Percentiles rank a stretch among this genome's conserved stretches.
These are phyloP conservation scores for Fusarium sulawesiense DNA, from an alignment of 2,329 filamentous ascomycete species.

Conservation along the genomic window DNA sequence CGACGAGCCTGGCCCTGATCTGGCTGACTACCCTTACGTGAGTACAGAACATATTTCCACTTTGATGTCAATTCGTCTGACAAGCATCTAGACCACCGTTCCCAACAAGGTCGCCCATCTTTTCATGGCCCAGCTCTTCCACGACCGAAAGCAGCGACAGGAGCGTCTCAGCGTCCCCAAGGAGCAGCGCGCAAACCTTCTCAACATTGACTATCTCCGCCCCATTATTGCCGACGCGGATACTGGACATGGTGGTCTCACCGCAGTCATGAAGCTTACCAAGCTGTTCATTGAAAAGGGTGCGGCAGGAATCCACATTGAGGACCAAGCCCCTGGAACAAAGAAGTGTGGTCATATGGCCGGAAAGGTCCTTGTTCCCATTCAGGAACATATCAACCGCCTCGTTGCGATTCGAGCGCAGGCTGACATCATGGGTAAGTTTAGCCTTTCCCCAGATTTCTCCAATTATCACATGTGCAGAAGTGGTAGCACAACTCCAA, in stretches of 20 bases:
- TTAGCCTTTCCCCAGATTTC: constrained; percentile 12
- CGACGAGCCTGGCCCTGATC: constrained; percentile 95
- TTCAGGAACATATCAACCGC: constrained; percentile 97
- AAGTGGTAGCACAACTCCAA: background rate
- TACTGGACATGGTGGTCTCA: constrained; percentile 95
- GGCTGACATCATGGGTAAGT: constrained; percentile 94
- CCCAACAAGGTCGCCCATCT: constrained; percentile 98
- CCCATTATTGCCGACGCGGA: constrained; percentile 98
- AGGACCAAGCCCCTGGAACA: constrained; percentile 96
- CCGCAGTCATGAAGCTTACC: constrained; percentile 99
- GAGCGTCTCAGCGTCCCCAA: constrained; percentile 85
- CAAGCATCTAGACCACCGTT: constrained; percentile 83
- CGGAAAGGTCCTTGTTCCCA: constrained; percentile 96
- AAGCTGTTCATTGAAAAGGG: constrained; percentile 98
- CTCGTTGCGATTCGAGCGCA: constrained; percentile 96
- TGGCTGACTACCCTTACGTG: constrained; percentile 96
- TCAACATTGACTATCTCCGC: constrained; percentile 92
- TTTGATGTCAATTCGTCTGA: constrained; percentile 9
- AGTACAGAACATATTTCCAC: constrained; percentile 48
- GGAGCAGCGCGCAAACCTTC: constrained; percentile 75
- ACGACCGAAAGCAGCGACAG: constrained; percentile 98
- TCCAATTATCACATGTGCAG: constrained; percentile 29
- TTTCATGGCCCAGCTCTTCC: constrained; percentile 98
- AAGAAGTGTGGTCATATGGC: constrained; percentile 99
- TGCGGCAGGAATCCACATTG: constrained; percentile 97